These are phyloP conservation scores for Fagopyrum tataricum DNA, from an alignment of 148 eudicot species.

Conservation along the genomic window DNA sequence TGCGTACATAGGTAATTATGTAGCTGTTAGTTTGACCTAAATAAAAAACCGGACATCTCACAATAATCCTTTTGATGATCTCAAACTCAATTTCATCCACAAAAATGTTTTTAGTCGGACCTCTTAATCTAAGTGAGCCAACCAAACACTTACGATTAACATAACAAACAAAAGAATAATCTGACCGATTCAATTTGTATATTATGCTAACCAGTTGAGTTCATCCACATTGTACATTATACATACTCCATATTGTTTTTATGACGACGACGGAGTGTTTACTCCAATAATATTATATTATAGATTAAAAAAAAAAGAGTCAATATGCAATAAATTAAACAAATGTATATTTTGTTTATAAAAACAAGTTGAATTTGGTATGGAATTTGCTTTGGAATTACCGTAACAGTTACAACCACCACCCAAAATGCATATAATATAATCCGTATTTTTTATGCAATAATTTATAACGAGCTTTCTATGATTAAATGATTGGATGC, in stretches of 20 bases:
- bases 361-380: background rate
- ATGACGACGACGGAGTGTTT: no score
- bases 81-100: no score
- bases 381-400: conserved; percentile 1
- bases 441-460: background rate
- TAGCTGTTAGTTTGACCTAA: no score
- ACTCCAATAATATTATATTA: background rate
- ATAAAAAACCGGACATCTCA: no score
- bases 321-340: background rate
- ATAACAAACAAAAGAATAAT: no score
- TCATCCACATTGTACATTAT: background rate
- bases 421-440: conserved; percentile 1
- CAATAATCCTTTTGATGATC: no score
- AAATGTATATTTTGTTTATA: background rate
- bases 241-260: background rate
- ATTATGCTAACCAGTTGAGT: background rate
- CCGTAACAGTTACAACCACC: conserved; percentile 4
- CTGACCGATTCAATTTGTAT: no score
- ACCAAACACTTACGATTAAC: no score
- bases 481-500: background rate
- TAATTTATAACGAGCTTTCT: background rate
- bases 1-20: no score
- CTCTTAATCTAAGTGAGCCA: no score
- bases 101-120: no score
- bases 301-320: no score